These are phyloP conservation scores for Daldinia concentrica DNA, from an alignment of 495 filamentous ascomycete genomes.

Conservation along the genomic window DNA sequence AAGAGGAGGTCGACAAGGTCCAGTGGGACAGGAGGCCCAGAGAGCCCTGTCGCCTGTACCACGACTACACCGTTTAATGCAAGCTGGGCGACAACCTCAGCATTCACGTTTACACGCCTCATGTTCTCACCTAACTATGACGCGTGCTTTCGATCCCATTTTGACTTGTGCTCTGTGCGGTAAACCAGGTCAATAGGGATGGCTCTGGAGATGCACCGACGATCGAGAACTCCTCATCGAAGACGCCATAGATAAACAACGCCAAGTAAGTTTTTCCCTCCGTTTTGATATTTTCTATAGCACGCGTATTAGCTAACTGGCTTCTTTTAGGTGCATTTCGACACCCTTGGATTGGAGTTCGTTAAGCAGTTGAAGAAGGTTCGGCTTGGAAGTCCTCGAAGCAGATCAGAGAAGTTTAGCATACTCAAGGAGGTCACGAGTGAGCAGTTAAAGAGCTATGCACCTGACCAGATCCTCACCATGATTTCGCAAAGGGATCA, in stretches of 20 bases:
- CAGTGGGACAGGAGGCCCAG: background rate
- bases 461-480: slow-evolving; percentile 49
- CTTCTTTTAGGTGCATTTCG: slow-evolving; percentile 35
- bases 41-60: background rate
- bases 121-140: slow-evolving; percentile 71
- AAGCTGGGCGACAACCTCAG: background rate
- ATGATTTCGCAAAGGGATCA: slow-evolving; percentile 55
- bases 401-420: slow-evolving; percentile 48
- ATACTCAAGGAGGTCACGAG: slow-evolving; percentile 62
- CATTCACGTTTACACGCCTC: slow-evolving; percentile 39
- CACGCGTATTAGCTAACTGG: slow-evolving; percentile 15
- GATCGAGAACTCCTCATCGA: slow-evolving; percentile 62
- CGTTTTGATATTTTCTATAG: slow-evolving; percentile 39
- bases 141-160: slow-evolving; percentile 57
- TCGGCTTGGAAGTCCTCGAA: slow-evolving; percentile 47
- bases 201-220: slow-evolving; percentile 72
- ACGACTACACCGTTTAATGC: background rate
- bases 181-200: slow-evolving; percentile 61
- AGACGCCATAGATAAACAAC: slow-evolving; percentile 46
- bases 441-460: slow-evolving; percentile 58
- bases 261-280: slow-evolving; percentile 40
- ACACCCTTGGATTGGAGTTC: slow-evolving; percentile 21
- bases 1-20: too few relatives aligned
- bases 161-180: slow-evolving; percentile 63
- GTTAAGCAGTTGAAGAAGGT: slow-evolving; percentile 34